phyloP scores from a whole-genome alignment of 257 asterid genomes.

The Prunella vulgaris region DNA sequence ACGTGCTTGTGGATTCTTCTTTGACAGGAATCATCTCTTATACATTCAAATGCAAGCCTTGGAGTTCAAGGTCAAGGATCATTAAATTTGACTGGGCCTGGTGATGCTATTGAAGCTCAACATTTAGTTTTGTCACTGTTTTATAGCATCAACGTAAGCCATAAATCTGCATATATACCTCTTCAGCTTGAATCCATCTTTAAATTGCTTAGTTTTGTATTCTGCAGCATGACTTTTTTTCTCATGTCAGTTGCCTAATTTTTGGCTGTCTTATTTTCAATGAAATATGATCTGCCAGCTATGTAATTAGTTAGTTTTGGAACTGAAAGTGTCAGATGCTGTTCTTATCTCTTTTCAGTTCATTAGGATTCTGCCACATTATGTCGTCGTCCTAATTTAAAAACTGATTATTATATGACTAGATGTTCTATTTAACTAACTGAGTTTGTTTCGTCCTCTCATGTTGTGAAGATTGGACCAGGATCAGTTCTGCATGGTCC shows the following conservation, averaged over 20 bases:
- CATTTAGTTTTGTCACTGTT: slow-evolving; percentile 86
- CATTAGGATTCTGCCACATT: neutral
- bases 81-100: slow-evolving; percentile 90
- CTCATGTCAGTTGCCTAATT: neutral
- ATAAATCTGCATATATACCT: slow-evolving; percentile 7
- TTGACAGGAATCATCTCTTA: slow-evolving; percentile 75
- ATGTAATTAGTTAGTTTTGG: neutral
- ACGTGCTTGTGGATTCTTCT: slow-evolving; percentile 17
- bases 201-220: neutral
- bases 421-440: slow-evolving; percentile 13
- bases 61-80: slow-evolving; percentile 98
- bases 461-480: slow-evolving; percentile 73
- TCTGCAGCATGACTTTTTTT: neutral
- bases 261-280: slow-evolving; percentile 1
- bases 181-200: neutral
- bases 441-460: slow-evolving; percentile 14
- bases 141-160: slow-evolving; percentile 68
- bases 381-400: neutral
- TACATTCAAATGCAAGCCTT: slow-evolving; percentile 88
- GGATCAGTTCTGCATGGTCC: slow-evolving; percentile 93
- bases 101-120: slow-evolving; percentile 93
- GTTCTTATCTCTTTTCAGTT: neutral
- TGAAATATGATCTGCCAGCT: neutral
- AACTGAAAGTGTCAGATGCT: neutral
- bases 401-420: neutral